phyloP scores from a whole-genome alignment of 2,329 filamentous ascomycete genomes.

The Trichoderma pleuroti region DNA sequence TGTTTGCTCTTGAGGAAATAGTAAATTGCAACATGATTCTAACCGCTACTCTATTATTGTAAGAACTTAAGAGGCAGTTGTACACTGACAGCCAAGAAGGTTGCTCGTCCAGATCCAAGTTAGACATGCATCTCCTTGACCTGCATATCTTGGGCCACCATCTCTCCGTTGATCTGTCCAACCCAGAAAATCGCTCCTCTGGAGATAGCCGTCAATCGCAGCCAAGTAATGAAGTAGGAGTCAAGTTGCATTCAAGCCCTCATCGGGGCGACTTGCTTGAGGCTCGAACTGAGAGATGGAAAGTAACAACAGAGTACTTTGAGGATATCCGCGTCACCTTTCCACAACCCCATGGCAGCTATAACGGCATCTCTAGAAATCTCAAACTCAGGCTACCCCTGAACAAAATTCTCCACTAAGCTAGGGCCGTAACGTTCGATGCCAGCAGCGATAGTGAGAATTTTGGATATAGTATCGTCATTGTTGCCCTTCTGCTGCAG shows the following conservation, averaged over 20 bases:
- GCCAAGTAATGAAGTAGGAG: not conserved
- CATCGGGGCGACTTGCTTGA: not conserved
- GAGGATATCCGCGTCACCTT: not conserved
- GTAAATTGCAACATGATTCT: not conserved
- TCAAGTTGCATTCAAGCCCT: not conserved
- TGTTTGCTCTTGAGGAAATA: not conserved
- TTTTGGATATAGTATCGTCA: not conserved
- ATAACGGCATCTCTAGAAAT: not conserved
- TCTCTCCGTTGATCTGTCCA: not conserved
- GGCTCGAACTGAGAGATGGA: not conserved
- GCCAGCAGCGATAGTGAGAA: not conserved
- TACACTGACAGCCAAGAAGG: no score
- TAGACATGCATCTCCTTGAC: no score
- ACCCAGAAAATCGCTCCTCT: not conserved
- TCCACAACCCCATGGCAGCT: not conserved
- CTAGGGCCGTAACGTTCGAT: accelerated
- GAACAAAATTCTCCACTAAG: no score
- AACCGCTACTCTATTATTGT: no score
- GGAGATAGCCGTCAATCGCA: not conserved
- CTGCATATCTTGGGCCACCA: no score
- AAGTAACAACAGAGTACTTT: not conserved
- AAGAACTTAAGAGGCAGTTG: no score
- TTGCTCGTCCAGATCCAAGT: no score
- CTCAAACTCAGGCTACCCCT: no score
- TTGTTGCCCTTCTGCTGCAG: not conserved